Evolutionary conservation across 23 red algal species (phyloP).

Genomic region (Gracilariopsis chorda): DNA sequence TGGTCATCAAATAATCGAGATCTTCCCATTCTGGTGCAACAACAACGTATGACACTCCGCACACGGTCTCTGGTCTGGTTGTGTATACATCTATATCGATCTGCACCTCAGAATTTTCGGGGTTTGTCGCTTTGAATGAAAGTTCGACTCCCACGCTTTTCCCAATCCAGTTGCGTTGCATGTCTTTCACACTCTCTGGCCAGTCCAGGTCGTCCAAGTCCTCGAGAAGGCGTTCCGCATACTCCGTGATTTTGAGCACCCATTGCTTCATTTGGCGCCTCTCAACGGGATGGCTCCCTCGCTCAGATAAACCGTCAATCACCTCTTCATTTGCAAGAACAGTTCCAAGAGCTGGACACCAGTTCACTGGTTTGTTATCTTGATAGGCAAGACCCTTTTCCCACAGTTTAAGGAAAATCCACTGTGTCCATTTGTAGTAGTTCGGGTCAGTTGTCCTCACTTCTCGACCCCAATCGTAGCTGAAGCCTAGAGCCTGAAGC

Average conservation of each 20-base stretch:
- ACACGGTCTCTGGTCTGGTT: constrained; percentile 93
- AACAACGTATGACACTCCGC: constrained; percentile 84
- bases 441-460: constrained; percentile 78
- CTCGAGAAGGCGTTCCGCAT: constrained; percentile 90
- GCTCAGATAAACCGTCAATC: constrained; percentile 92
- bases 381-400: constrained; percentile 97
- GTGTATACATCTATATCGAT: constrained; percentile 73
- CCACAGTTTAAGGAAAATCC: constrained; percentile 99
- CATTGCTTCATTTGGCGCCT: constrained; percentile 97
- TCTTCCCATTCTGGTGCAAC: constrained; percentile 88
- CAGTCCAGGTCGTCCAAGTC: constrained; percentile 95
- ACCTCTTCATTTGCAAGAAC: constrained; percentile 99
- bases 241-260: constrained; percentile 92
- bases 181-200: constrained; percentile 97
- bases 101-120: background rate
- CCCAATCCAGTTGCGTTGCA: constrained; percentile 99
- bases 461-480: constrained; percentile 95
- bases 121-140: constrained; percentile 30
- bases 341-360: constrained; percentile 97
- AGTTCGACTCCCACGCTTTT: constrained; percentile 81
- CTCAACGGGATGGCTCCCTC: constrained; percentile 88
- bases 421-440: constrained; percentile 98
- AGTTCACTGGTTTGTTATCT: constrained; percentile 93
- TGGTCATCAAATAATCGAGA: constrained; percentile 55
- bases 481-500: constrained; percentile 87